Conservation (phyloP, 257 asterid genomes). For the Capsicum baccatum region DNA sequence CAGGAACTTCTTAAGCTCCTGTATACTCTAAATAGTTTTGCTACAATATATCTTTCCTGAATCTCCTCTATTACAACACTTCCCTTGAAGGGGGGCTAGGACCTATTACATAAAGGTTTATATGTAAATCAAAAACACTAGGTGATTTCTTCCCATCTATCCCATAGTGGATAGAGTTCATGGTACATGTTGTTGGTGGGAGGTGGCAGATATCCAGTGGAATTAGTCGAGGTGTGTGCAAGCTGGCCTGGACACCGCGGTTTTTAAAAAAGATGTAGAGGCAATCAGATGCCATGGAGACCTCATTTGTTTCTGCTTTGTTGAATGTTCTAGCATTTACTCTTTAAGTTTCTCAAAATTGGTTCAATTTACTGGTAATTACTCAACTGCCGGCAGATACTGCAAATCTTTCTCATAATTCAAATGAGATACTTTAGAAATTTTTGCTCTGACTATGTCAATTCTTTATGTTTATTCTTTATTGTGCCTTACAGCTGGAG, state of each 20-base stretch:
- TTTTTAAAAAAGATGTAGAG: background rate
- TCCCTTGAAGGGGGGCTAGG: background rate
- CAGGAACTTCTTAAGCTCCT: conserved; percentile 12
- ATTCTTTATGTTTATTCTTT: background rate
- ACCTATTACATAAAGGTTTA: background rate
- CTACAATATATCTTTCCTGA: background rate
- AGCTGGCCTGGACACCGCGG: too few species aligned
- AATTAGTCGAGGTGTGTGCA: too few species aligned
- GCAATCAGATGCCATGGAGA: background rate
- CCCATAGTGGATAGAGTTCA: too few species aligned
- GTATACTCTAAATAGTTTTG: background rate
- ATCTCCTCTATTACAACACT: background rate
- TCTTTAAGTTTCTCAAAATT: background rate
- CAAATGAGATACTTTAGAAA: conserved; percentile 12
- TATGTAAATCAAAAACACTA: background rate
- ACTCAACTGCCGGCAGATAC: background rate
- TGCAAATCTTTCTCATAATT: background rate
- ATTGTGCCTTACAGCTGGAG: conserved; percentile 57
- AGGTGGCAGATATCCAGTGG: too few species aligned
- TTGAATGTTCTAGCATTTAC: background rate
- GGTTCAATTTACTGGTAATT: background rate
- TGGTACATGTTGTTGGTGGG: too few species aligned
- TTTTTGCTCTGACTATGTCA: background rate
- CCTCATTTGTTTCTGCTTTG: background rate
- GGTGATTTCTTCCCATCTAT: too few species aligned